Base-by-base conservation (phyloP, 805 yeast genomes). In the Nakazawaea anatomiae region DNA sequence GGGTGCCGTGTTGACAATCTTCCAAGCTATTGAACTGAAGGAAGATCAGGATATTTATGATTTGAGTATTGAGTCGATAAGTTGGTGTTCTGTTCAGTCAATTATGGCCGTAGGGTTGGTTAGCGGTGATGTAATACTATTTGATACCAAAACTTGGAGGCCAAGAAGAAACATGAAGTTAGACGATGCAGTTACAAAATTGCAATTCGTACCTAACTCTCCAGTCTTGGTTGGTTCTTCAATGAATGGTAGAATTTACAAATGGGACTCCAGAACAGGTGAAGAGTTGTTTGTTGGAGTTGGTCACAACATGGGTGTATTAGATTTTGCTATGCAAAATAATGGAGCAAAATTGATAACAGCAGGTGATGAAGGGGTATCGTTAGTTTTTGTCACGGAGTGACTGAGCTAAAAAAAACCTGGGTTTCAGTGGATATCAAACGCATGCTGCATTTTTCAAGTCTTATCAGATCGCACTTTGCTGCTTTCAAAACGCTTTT, bases 361-460 rank as follows among this genome's bases (percentile, higher is more conserved):
- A 25, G 99, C 97, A 11, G 97, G 97, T 56, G 99, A 94, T 66
- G 99, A 94, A 67, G 96, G 96, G 58, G 97, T 94, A 34, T 81
- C 95, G 10, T 72, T 92, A 56, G 79, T 92, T 9, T 90, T 82
- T 59, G 73, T 75, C 27, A 36, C 65, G 27, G 61, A 56, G 44
- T 50, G 45, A 32, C 32, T 28, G 8, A 51, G 25, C 25, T 18
- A 18, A 18, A 18, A 18, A 18, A n/a, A n/a, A n/a, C n/a, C n/a
- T n/a, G n/a, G n/a, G n/a, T n/a, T n/a, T n/a, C n/a, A n/a, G n/a
- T n/a, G n/a, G n/a, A n/a, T n/a, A n/a, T n/a, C n/a, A n/a, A n/a
- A n/a, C n/a, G 25, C 25, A 18, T 18, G 25, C 25, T 18, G 25
- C 25, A 18, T 18, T 18, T 18, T 18, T 18, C 25, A 18, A 18